Conservation (phyloP, 2,329 filamentous ascomycete genomes). For the Coniochaeta ligniaria region DNA sequence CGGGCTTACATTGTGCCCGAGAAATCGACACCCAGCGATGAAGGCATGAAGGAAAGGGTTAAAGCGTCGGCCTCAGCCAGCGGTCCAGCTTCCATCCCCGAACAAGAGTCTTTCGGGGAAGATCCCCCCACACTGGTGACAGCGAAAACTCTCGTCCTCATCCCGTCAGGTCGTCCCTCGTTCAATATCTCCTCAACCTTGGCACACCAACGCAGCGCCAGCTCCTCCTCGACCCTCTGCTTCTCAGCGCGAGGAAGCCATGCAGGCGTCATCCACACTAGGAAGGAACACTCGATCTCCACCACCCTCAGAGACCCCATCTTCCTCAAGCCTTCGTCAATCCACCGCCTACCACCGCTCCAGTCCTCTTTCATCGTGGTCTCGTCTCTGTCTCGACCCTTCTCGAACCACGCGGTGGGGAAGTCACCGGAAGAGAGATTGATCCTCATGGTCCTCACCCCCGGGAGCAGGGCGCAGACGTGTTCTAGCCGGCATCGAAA, state of each 20-base stretch:
- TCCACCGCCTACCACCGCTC: slow-evolving; percentile 13
- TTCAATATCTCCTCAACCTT: slow-evolving; percentile 14
- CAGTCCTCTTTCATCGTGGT: slow-evolving; percentile 2
- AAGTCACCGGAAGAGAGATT: neutral
- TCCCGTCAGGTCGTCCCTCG: slow-evolving; percentile 12
- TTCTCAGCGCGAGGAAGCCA: slow-evolving; percentile 16
- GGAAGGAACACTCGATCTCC: slow-evolving; percentile 28
- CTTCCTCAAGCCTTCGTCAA: slow-evolving; percentile 23
- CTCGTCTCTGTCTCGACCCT: slow-evolving; percentile 8
- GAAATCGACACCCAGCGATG: neutral
- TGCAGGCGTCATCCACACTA: slow-evolving; percentile 20
- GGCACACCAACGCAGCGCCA: slow-evolving; percentile 24
- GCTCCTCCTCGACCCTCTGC: neutral
- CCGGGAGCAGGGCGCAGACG: neutral
- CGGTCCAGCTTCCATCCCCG: neutral
- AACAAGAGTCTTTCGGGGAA: neutral
- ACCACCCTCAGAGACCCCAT: slow-evolving; percentile 25
- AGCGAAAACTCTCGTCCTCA: slow-evolving; percentile 16
- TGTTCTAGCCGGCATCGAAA: neutral
- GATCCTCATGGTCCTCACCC: neutral
- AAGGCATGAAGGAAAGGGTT: neutral
- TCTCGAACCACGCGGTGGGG: slow-evolving; percentile 8
- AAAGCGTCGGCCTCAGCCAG: slow-evolving; percentile 3
- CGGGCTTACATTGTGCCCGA: neutral
- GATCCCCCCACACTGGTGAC: slow-evolving; percentile 14